These are phyloP conservation scores for Penicillium psychrofluorescens DNA, from an alignment of 495 filamentous ascomycete genomes.

Conservation along the genomic window DNA sequence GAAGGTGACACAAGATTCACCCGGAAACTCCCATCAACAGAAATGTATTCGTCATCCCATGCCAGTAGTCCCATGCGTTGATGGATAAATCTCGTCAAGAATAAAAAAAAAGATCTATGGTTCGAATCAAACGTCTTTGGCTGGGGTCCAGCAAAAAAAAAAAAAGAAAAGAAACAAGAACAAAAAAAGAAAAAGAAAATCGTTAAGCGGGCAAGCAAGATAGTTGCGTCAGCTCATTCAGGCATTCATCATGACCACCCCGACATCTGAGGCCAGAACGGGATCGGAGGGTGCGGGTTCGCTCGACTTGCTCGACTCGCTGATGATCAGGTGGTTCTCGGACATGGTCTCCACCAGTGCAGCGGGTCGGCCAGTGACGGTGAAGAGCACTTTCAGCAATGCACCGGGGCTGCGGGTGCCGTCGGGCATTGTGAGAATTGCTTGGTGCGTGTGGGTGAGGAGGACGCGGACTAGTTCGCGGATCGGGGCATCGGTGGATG, in stretches of 20 bases:
- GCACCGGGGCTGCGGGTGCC: slow-evolving; percentile 19
- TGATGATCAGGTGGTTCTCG: slow-evolving; percentile 27
- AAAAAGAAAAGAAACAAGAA: slow-evolving; percentile 9
- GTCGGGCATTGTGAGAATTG: slow-evolving; percentile 9
- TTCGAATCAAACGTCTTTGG: slow-evolving; percentile 6
- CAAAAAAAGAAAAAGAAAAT: slow-evolving; percentile 10
- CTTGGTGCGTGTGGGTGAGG: slow-evolving; percentile 29
- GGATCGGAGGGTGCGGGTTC: slow-evolving; percentile 14
- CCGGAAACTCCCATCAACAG: too few relatives aligned
- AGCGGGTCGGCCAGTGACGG: slow-evolving; percentile 27
- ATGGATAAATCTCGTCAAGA: slow-evolving; percentile 2
- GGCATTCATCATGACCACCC: slow-evolving; percentile 36
- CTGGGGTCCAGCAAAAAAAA: neutral
- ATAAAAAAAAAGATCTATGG: slow-evolving; percentile 5
- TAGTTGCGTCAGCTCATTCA: slow-evolving; percentile 8
- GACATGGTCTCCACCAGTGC: slow-evolving; percentile 33
- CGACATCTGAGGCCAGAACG: slow-evolving; percentile 22
- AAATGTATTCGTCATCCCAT: too few relatives aligned
- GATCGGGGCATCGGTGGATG: slow-evolving; percentile 28
- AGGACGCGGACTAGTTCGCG: slow-evolving; percentile 30
- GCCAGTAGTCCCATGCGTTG: too few relatives aligned
- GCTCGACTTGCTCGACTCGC: slow-evolving; percentile 19
- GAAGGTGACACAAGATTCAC: too few relatives aligned
- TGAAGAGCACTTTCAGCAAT: slow-evolving; percentile 37
- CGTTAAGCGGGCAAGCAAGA: slow-evolving; percentile 7